These are phyloP conservation scores for Chlamydomonas reinhardtii DNA, from an alignment of 163 green algal genomes.

Conservation along the genomic window DNA sequence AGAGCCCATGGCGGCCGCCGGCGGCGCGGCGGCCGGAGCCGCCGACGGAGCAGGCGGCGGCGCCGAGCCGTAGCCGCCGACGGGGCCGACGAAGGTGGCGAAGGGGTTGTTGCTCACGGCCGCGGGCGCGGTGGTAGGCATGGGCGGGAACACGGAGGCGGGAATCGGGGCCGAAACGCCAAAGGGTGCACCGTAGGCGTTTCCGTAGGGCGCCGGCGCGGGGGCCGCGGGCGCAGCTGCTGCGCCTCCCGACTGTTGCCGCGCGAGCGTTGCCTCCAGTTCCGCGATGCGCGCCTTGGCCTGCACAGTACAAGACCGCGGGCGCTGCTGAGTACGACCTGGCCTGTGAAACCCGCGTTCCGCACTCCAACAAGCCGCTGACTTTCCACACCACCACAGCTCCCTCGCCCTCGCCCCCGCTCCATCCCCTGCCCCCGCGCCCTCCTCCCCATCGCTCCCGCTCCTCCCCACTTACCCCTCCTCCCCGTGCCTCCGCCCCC, in stretches of 20 bases:
- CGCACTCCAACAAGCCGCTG: too few relatives aligned
- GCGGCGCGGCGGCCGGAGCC: background rate
- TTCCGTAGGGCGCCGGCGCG: background rate
- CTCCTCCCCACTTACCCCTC: background rate
- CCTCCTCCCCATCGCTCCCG: too few relatives aligned
- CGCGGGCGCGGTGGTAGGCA: background rate
- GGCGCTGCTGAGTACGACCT: background rate
- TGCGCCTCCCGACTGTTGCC: background rate
- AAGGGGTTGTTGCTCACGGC: conserved; percentile 23
- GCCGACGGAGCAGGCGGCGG: background rate
- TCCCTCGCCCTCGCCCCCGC: too few relatives aligned
- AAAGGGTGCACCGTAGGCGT: background rate
- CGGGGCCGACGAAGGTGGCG: background rate
- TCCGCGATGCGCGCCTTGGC: conserved; percentile 21
- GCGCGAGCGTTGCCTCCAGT: conserved; percentile 2
- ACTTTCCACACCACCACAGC: too few relatives aligned
- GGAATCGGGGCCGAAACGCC: background rate
- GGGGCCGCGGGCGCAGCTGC: background rate
- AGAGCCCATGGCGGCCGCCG: background rate
- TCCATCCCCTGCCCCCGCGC: too few relatives aligned
- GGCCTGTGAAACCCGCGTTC: background rate
- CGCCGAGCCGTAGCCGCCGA: background rate
- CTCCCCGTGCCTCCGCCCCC: too few relatives aligned
- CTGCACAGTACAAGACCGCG: background rate
- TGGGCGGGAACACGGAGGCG: background rate